Evolutionary conservation across 108 stramenopile species (phyloP), one percentile per base, ranked within the genome.

Genomic region (Cyclotella choctawhatcheeana): DNA sequence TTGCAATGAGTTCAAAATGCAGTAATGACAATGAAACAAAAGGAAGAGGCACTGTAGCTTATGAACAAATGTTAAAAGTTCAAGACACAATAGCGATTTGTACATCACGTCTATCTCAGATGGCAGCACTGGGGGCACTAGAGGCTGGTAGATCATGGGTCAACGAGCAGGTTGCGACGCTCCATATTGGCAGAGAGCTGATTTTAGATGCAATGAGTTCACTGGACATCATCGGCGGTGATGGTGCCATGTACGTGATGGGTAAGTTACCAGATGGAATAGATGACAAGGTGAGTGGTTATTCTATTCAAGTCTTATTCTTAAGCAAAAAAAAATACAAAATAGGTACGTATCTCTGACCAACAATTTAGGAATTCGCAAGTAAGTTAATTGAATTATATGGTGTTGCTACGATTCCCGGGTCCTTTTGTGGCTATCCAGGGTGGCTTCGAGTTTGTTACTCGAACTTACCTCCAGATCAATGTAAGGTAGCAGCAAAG

Each of bases 211-310:
- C 94, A 21, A 68, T 98, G 64, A 31, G 56, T 43, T 74, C 86
- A 47, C 58, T 93, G 71, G 85, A 85, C 27, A 83, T 88, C 14
- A 85, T 88, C 63, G 93, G 93, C 20, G 87, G 91, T 43, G 60
- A 79, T 27, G 97, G 97, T 33, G 95, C 96, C 5, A 97, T 98
- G 89, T 98, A 98, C 74, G 82, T 97, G 20, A 91, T 98, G 81
- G 96, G 79, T 4, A 88, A 93, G 52, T 67, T 98, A 27, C 96
- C 96, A 4, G 53, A 64, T 74, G 74, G 74, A 47, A 56, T 50
- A 20, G 74, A 71, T 34, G 92, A 87, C 59, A 73, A 74, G 62
- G 82, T 84, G 45, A 21, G 69, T 7, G 20, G 20, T 44, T 20
- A 69, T 22, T 55, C 61, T 30, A 24, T 24, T 22, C 31, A 27